Base-by-base conservation (phyloP, 768 basidiomycete genomes). In the Kwoniella pini region DNA sequence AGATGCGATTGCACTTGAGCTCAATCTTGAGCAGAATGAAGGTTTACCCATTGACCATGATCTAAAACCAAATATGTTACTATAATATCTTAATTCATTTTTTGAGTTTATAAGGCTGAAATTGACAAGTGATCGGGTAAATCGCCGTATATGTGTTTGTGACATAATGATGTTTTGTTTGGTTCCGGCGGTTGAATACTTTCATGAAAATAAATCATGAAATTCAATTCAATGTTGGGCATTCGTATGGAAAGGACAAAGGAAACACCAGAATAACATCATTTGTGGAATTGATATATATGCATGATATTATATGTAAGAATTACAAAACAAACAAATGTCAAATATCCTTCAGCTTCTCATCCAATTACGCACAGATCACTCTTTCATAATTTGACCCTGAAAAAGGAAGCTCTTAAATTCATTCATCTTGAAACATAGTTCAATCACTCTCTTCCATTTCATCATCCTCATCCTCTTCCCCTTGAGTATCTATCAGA, bases 401-500 rank as follows among this genome's bases (percentile, higher is more conserved):
- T 26, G 10, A 17, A n/a, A 12, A 17, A 10, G 7, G 13, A 21
- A 6, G 6, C 15, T 50, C 0, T 17, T 10, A 2, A 43, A 10
- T 43, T n/a, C 21, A 50, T 50, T 50, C 26, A 24, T 31, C 28
- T 15, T 50, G 48, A 50, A 50, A 50, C 48, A 50, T 13, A 13
- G 7, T 24, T 49, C 48, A 49, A 49, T 49, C 48, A 51, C 44
- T 50, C 46, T 62, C 63, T 24, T 28, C 43, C 39, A 60, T 59
- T 27, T 60, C 66, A n/a, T 52, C 55, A 24, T 50, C 28, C 13
- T 31, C 38, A 58, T 28, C 11, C 55, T 49, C 22, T 46, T 52
- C n/a, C 15, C 44, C 15, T 12, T 66, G 62, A 33, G 64, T 49
- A 15, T 46, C 60, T 33, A 65, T 13, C 31, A 60, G 28, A 46